Base-by-base conservation (phyloP, 2,329 filamentous ascomycete genomes). In the Pezicula neosporulosa region DNA sequence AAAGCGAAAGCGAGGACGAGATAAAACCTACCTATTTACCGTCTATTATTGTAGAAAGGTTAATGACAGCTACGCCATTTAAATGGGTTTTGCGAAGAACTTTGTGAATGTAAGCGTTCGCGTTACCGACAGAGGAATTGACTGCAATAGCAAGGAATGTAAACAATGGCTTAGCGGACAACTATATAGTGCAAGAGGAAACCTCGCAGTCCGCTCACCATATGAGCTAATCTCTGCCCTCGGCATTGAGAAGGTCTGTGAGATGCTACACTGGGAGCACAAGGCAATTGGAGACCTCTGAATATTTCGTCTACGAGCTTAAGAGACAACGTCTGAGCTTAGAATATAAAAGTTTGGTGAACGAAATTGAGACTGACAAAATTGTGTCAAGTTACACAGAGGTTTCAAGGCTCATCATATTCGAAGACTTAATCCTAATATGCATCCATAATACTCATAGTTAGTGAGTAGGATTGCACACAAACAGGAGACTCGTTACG, bases 61-160 rank as follows among this genome's bases (percentile, higher is more conserved):
- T 46, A 54, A 47, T 28, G 42, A 48, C 21, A 39, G 41, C 21
- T 66, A 60, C 50, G 61, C 62, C 38, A 65, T 65, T 38, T 61
- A 64, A 43, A 58, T 65, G 13, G 60, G 57, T 13, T 60, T 56
- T 41, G 61, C 63, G 8, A 50, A 63, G 9, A 50, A 63, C 16
- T 55, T 64, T 3, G 36, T 60, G 42, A 53, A 49, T 37, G 54
- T 56, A 41, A 53, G 59, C 18, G 51, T 66, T 27, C 59, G 61
- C 15, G 61, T 66, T 44, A 53, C 50, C 7, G 44, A 55, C 16
- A 42, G 48, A 10, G 53, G 48, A 24, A 39, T 60, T 42, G 51
- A 47, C 8, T 62, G 62, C 35, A 57, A 58, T 35, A 63, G 61
- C 50, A 44, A 42, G 35, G 53, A 58, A 44, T 37, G 27, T 28